Conservation (phyloP, 2,329 filamentous ascomycete genomes). For the Claviceps lovelessii region DNA sequence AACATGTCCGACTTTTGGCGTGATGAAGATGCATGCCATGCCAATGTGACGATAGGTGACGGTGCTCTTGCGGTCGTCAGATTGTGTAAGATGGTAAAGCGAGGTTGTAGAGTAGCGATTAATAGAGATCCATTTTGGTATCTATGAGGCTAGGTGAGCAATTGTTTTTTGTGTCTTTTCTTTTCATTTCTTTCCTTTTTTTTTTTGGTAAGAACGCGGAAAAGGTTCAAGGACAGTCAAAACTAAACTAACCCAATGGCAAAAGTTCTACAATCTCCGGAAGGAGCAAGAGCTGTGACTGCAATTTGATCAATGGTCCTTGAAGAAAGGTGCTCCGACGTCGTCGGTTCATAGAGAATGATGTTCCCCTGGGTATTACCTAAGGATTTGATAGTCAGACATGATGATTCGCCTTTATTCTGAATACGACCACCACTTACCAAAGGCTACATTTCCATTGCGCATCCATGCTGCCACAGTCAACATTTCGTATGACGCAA, state of each 20-base stretch:
- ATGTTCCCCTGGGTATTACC: constrained; percentile 87
- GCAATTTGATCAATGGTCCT: constrained; percentile 85
- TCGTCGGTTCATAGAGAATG: constrained; percentile 84
- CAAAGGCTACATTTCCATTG: constrained; percentile 93
- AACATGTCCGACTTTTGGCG: constrained; percentile 97
- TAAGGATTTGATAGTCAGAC: constrained; percentile 21
- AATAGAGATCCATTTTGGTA: constrained; percentile 92
- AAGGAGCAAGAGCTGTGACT: constrained; percentile 83
- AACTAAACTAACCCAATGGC: constrained; percentile 65
- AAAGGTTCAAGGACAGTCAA: not conserved
- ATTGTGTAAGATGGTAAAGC: constrained; percentile 89
- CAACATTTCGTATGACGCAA: constrained; percentile 78
- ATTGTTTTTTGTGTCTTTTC: not conserved
- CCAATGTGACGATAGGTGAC: constrained; percentile 71
- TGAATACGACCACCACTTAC: constrained; percentile 36
- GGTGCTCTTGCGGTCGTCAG: constrained; percentile 71
- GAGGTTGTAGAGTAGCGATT: constrained; percentile 75
- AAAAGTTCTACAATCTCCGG: constrained; percentile 82
- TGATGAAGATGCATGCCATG: constrained; percentile 93
- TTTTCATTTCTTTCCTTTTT: too few relatives aligned
- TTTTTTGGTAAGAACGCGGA: too few relatives aligned
- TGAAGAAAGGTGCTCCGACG: constrained; percentile 81
- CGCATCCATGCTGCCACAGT: constrained; percentile 86
- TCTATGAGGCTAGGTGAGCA: constrained; percentile 29
- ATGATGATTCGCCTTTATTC: not conserved